Conservation (phyloP, 305 asterid genomes). For the Stenogyne calaminthoides region DNA sequence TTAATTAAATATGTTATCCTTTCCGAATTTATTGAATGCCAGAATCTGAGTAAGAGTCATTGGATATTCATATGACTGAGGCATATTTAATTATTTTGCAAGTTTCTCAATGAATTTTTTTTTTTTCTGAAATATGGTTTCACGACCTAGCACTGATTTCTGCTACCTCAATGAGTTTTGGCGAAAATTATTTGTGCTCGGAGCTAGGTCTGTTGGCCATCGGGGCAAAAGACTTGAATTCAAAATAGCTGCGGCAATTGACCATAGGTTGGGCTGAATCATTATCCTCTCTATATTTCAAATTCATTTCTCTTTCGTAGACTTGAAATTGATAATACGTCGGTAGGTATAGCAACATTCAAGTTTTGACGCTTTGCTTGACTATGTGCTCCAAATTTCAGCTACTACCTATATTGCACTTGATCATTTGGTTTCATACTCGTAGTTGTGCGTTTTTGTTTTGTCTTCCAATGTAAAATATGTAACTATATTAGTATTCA, state of each 20-base stretch:
- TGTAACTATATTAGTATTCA: not conserved
- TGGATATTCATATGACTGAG: conserved; percentile 1
- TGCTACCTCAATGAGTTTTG: not conserved
- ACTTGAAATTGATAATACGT: not conserved
- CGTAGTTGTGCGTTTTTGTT: not conserved
- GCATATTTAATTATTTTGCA: too few relatives aligned
- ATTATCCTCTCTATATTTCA: not conserved
- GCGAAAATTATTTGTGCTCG: too few relatives aligned
- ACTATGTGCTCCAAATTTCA: too few relatives aligned
- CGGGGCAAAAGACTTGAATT: too few relatives aligned
- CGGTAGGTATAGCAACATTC: too few relatives aligned
- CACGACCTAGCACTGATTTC: not conserved
- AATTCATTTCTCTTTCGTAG: conserved; percentile 18
- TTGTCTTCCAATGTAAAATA: not conserved
- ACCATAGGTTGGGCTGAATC: conserved; percentile 58
- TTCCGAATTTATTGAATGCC: not conserved
- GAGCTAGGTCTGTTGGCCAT: too few relatives aligned
- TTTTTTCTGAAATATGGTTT: not conserved
- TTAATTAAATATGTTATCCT: not conserved
- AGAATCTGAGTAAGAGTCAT: not conserved
- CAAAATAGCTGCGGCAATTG: too few relatives aligned
- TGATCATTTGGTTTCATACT: too few relatives aligned
- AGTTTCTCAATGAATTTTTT: not conserved
- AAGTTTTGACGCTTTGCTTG: too few relatives aligned
- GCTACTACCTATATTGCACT: too few relatives aligned